Evolutionary conservation across 2,329 filamentous ascomycete species (phyloP), one percentile per base, ranked within the genome.

Genomic region (Exophiala sp.): DNA sequence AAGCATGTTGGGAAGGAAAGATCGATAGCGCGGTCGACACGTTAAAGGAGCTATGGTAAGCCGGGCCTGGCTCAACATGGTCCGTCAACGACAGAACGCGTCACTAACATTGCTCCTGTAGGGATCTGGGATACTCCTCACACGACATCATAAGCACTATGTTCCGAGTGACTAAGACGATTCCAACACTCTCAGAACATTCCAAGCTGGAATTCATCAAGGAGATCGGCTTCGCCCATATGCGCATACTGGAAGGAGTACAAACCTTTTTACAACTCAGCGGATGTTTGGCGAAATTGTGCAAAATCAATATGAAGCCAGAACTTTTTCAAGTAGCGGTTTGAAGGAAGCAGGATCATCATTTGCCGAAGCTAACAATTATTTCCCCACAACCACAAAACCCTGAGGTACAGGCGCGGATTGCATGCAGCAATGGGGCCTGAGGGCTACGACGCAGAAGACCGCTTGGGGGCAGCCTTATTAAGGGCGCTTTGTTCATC

Each of bases 121-220:
- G 78, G 81, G 84, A 87, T 57, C 76, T 97, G 56, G 94, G 94
- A 11, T 99, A 99, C 75, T 96, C 90, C n/a, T 95, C 90, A 64
- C 92, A 99, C 75, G 94, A 99, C 71, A 96, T 99, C 65, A 95
- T 99, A 71, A 95, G 88, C 74, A 99, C 92, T 58, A 99, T 99
- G 94, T 97, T 99, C 79, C 86, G 87, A 67, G 94, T 99, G 56
- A 97, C 94, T 42, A 99, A 97, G 78, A 95, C 91, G 1, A 91
- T 97, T 55, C 88, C 89, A 1, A 90, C 87, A 1, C 76, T 99
- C 52, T 94, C 90, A 62, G 94, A 99, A 73, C 91, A 97, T 71
- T 85, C 91, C 12, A 96, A 96, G 76, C 78, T 99, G 58, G 92
- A 97, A 69, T 99, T 97, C 65, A 95, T 97, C 75, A 92, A 91